Percentiles rank a stretch among this genome's conserved stretches.
These are phyloP conservation scores for Ceratocystiopsis brevicomis DNA, from an alignment of 2,329 filamentous ascomycete species.

Conservation along the genomic window DNA sequence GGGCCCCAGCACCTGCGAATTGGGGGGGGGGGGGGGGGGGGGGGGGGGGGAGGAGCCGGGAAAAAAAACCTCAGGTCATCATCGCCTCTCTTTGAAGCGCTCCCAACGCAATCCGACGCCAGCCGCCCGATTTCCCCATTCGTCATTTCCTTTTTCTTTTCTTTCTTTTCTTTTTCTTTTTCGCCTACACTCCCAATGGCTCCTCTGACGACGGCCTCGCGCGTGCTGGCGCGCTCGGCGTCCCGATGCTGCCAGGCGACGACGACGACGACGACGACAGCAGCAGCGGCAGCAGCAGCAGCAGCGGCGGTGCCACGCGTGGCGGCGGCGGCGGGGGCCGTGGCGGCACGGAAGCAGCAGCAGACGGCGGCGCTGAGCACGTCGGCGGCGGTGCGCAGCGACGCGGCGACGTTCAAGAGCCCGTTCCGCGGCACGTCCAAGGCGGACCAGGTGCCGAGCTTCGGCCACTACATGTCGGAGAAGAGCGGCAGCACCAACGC, in stretches of 20 bases:
- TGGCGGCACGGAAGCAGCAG: constrained; percentile 10
- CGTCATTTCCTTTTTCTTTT: too few species aligned
- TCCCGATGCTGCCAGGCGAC: constrained; percentile 10
- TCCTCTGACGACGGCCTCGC: constrained; percentile 48
- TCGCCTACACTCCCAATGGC: constrained; percentile 30
- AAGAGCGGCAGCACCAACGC: constrained; percentile 53
- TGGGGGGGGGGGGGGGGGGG: background rate
- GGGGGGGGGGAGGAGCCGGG: too few species aligned
- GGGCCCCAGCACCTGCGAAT: background rate
- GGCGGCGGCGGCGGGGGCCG: constrained; percentile 32
- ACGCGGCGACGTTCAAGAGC: constrained; percentile 33
- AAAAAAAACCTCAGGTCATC: constrained; percentile 30
- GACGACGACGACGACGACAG: constrained; percentile 28
- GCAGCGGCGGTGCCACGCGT: constrained; percentile 22
- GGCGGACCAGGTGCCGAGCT: constrained; percentile 64
- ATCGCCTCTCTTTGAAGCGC: background rate
- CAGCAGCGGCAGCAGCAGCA: constrained; percentile 19
- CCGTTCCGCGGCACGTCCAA: constrained; percentile 42
- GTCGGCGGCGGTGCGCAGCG: constrained; percentile 21
- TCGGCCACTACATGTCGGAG: constrained; percentile 68
- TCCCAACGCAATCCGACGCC: constrained; percentile 8
- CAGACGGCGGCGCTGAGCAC: constrained; percentile 24
- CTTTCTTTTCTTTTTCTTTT: constrained; percentile 8
- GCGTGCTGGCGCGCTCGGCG: constrained; percentile 43
- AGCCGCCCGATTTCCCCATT: constrained; percentile 5